Base-by-base conservation (phyloP, 2,329 filamentous ascomycete species). In the Orbilia javanica region DNA sequence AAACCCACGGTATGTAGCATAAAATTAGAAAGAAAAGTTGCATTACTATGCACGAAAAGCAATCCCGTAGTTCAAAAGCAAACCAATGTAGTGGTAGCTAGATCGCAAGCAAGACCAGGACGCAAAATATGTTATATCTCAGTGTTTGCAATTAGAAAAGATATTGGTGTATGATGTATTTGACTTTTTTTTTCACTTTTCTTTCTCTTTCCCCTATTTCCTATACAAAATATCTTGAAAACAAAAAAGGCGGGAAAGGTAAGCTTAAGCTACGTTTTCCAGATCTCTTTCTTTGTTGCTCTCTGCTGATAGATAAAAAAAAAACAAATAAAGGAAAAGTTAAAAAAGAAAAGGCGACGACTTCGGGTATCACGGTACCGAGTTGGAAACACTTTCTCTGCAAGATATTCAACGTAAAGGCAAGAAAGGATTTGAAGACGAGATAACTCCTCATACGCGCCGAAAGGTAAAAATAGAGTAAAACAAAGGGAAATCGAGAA, bases 341-440 rank as follows among this genome's bases (percentile, higher is more conserved):
- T 27, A 27, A 39, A 68, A 42, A 69, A 25, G 25, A 34, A n/a
- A 34, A 25, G 55, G 55, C 55, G 55, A 60, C 55, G 55, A 60
- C 55, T 60, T 77, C 66, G 74, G 74, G 74, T 78, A 78, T 78
- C 74, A 78, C 74, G 60, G 62, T 57, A 75, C 64, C 53, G 18
- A 34, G 25, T 60, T 34, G 22, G 20, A 27, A 60, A 29, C 55
- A 42, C 55, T 60, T 60, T 60, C 55, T 60, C 55, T 60, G 39
- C 27, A 34, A 60, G 29, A 55, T 31, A 70, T 25, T 31, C 34
- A 50, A 77, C 34, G 20, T 8, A 27, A 34, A 63, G 46, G 46
- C 48, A 36, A 68, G 31, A 70, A 70, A 63, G 52, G 31, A 70
- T 46, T 34, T 60, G 55, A 60, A 60, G 34, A 60, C 34, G 31